Evolutionary conservation across 2,329 filamentous ascomycete species (phyloP).

Genomic region (Fusarium subglutinans): DNA sequence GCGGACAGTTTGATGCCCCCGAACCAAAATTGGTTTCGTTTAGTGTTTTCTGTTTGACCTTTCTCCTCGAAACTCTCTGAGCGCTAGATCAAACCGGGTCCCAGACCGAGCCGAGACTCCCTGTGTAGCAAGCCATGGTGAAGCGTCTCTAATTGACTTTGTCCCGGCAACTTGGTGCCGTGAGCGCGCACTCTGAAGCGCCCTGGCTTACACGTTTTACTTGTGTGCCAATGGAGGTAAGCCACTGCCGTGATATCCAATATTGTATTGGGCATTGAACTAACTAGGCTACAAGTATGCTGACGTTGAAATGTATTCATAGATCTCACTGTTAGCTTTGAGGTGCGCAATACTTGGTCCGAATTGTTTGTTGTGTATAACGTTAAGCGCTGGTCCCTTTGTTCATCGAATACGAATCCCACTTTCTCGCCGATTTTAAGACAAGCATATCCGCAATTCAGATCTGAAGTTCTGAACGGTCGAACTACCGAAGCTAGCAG

Average conservation of each 20-base stretch:
- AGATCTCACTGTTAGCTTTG: neutral
- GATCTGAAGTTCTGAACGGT: slow-evolving; percentile 15
- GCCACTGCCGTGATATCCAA: neutral
- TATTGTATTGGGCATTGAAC: neutral
- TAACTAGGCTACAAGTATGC: neutral
- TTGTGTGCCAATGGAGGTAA: neutral
- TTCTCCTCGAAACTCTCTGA: neutral
- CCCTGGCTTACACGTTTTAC: slow-evolving; percentile 7
- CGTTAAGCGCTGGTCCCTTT: neutral
- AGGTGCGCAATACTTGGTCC: neutral
- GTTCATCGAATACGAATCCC: neutral
- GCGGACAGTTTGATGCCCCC: slow-evolving; percentile 30
- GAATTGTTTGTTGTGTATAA: neutral
- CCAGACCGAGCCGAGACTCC: slow-evolving; percentile 12
- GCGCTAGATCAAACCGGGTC: slow-evolving; percentile 21
- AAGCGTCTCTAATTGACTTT: neutral
- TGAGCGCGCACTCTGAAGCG: neutral
- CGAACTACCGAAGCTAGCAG: slow-evolving; percentile 13
- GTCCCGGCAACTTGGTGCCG: slow-evolving; percentile 14
- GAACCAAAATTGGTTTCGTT: slow-evolving; percentile 1
- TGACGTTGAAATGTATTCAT: neutral
- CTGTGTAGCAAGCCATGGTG: slow-evolving; percentile 2
- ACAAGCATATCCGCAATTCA: neutral
- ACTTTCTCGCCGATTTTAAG: neutral
- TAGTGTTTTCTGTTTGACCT: slow-evolving; percentile 5